Base-by-base conservation (phyloP, 2,329 filamentous ascomycete genomes). In the Colletotrichum phormii region DNA sequence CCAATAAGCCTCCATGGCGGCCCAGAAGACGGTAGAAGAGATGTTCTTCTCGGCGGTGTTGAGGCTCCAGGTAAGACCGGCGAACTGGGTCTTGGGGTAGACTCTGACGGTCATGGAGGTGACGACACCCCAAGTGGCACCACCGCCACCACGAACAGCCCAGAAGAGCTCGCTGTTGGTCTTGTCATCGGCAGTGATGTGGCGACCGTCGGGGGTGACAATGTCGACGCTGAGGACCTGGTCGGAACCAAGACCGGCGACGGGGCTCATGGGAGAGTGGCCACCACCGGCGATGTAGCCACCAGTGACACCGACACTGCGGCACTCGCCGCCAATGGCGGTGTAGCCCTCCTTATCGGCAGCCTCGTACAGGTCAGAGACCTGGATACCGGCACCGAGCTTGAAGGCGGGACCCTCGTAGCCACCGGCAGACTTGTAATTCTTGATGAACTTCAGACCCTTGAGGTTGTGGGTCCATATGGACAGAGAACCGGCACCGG, bases 271-370 rank as follows among this genome's bases (percentile, higher is more conserved):
- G 5, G 86, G 85, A 15, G 84, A 85, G 76, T 89, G 87, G 0
- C 88, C 88, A 64, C 86, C 87, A 49, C 84, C 86, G 7, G 71
- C 72, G 5, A 75, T 58, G 60, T 78, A 80, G 18, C 79, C 78
- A 62, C 78, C 78, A 9, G 77, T 75, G 26, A 80, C 75, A 59
- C 78, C 78, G 15, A 80, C 78, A 8, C 75, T 77, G 75, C 76
- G 79, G 65, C 88, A 88, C n/a, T 88, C 86, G 5, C 89, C 89
- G 22, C 86, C 87, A 4, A 91, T 84, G 2, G 90, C 83, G 0
- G 82, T 84, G 58, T 87, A 81, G 0, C 85, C 86, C 33, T 84
- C 78, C 18, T 83, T 78, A 13, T 86, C 77, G 2, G 87, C 88
- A 51, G 83, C 84, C 35, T 84, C 83, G 76, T 90, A 90, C 1